Percentiles rank a stretch among this genome's conserved stretches.
Evolutionary conservation across 129 eudicot species (phyloP).

Genomic region (sunflower (Helianthus annuus)): HanXRQr2.0-SUNRISE NC_035445.2:48402969-48403468

Average conservation of each 20-base stretch:
- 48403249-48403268: slow-evolving; percentile 26
- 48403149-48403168: not conserved
- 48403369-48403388: slow-evolving; percentile 80
- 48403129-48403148: not conserved
- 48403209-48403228: not conserved
- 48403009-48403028: slow-evolving; percentile 1
- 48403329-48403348: slow-evolving; percentile 9
- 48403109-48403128: no score
- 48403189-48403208: slow-evolving; percentile 6
- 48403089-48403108: not conserved
- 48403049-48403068: not conserved
- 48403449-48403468: slow-evolving; percentile 64
- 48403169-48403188: not conserved
- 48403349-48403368: slow-evolving; percentile 20
- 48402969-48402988: slow-evolving; percentile 4
- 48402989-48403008: not conserved
- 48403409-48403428: slow-evolving; percentile 81
- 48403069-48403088: slow-evolving; percentile 3
- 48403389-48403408: slow-evolving; percentile 89
- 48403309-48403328: slow-evolving; percentile 18
- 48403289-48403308: slow-evolving; percentile 37
- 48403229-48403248: slow-evolving; percentile 20
- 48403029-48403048: not conserved
- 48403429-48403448: slow-evolving; percentile 72
- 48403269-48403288: slow-evolving; percentile 3